Conservation (phyloP, 164 flowering plant species). For the Aristolochia fimbriata region DNA sequence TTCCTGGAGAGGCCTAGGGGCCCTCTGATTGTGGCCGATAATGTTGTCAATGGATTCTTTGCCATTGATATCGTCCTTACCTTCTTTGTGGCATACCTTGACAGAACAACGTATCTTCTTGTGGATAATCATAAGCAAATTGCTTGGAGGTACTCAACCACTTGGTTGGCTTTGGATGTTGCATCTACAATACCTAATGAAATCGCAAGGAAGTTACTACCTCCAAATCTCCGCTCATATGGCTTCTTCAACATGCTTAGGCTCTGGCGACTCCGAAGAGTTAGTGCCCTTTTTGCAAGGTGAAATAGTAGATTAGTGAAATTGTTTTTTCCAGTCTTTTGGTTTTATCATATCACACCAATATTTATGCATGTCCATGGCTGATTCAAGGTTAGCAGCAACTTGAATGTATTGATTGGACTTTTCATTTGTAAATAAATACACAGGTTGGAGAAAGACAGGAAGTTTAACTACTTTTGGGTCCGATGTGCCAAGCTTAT, state of each 20-base stretch:
- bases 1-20: constrained; percentile 46
- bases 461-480: constrained; percentile 73
- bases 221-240: constrained; percentile 33
- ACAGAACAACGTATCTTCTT: constrained; percentile 48
- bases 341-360: too few relatives aligned
- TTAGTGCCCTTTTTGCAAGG: constrained; percentile 78
- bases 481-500: constrained; percentile 79
- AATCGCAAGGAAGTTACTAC: constrained; percentile 44
- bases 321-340: too few relatives aligned
- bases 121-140: constrained; percentile 58
- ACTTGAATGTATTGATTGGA: not conserved
- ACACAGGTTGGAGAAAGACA: constrained; percentile 86
- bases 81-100: constrained; percentile 87
- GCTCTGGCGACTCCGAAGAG: constrained; percentile 96
- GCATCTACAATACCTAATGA: constrained; percentile 84
- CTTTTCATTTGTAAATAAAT: constrained; percentile 1
- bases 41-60: constrained; percentile 85
- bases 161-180: constrained; percentile 80
- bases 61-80: constrained; percentile 75
- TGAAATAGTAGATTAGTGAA: constrained; percentile 9
- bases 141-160: constrained; percentile 56
- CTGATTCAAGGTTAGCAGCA: too few relatives aligned
- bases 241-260: constrained; percentile 94
- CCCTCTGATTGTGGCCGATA: constrained; percentile 50
- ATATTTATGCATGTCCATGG: too few relatives aligned